Evolutionary conservation across 208 protist genomes (phyloP).

Genomic region (Leishmania mexicana): DNA sequence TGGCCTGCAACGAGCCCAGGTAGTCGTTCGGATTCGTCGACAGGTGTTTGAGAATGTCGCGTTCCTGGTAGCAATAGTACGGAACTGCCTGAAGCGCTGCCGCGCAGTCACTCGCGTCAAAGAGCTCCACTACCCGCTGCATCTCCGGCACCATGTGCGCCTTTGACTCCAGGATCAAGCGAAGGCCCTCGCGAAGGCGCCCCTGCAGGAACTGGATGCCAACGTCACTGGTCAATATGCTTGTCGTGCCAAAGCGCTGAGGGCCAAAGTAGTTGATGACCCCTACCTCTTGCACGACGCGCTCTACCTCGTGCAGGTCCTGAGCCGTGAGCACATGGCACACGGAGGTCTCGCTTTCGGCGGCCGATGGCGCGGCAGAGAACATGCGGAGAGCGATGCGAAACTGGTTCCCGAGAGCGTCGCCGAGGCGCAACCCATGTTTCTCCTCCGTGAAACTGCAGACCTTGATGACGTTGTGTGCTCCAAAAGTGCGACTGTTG

Average conservation of each 20-base stretch:
- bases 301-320: slow-evolving; percentile 28
- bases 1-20: slow-evolving; percentile 56
- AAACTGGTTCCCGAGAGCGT: slow-evolving; percentile 93
- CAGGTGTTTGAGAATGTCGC: slow-evolving; percentile 86
- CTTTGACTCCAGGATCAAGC: slow-evolving; percentile 76
- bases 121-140: slow-evolving; percentile 28
- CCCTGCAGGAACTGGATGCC: slow-evolving; percentile 81
- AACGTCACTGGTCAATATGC: slow-evolving; percentile 90
- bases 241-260: slow-evolving; percentile 95
- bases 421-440: slow-evolving; percentile 80
- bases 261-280: slow-evolving; percentile 96
- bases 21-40: slow-evolving; percentile 67
- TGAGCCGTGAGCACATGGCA: slow-evolving; percentile 3
- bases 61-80: slow-evolving; percentile 81
- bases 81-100: slow-evolving; percentile 58
- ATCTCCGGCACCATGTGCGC: slow-evolving; percentile 62
- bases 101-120: slow-evolving; percentile 44
- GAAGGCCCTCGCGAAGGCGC: slow-evolving; percentile 66
- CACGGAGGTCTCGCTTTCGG: background rate
- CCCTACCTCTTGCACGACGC: slow-evolving; percentile 52
- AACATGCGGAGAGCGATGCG: slow-evolving; percentile 85
- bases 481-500: slow-evolving; percentile 63
- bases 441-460: slow-evolving; percentile 72
- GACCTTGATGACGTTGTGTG: slow-evolving; percentile 67
- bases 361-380: slow-evolving; percentile 6